Conservation (phyloP, 768 basidiomycete species). For the Hysterangium stoloniferum region DNA sequence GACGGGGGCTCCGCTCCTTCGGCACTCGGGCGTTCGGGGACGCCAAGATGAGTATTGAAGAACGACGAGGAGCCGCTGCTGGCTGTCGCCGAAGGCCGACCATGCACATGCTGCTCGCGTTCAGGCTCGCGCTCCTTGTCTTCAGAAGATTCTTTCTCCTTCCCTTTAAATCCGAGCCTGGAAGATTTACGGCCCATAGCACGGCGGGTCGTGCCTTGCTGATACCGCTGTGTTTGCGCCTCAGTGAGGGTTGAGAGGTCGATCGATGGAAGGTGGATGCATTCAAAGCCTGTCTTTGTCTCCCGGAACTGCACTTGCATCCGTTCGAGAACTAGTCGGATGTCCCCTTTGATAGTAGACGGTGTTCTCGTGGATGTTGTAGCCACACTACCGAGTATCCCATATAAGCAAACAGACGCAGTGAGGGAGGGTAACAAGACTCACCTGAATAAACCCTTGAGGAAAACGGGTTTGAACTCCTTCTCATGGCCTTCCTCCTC, state of each 20-base stretch:
- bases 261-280: conserved; percentile 91
- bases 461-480: conserved; percentile 88
- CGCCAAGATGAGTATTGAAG: conserved; percentile 58
- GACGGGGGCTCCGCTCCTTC: conserved; percentile 13
- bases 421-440: conserved; percentile 23
- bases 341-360: conserved; percentile 71
- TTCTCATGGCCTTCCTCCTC: conserved; percentile 49
- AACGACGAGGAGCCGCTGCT: conserved; percentile 79
- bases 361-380: conserved; percentile 92
- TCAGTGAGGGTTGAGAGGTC: conserved; percentile 70
- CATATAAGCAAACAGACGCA: conserved; percentile 6
- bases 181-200: conserved; percentile 67
- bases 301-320: conserved; percentile 95
- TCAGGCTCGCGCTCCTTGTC: conserved; percentile 21
- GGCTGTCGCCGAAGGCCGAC: conserved; percentile 39
- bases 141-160: conserved; percentile 34
- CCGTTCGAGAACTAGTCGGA: conserved; percentile 79
- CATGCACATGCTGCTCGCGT: conserved; percentile 41
- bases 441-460: conserved; percentile 93
- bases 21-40: conserved; percentile 25
- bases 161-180: conserved; percentile 63
- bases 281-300: conserved; percentile 88
- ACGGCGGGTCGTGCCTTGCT: conserved; percentile 40
- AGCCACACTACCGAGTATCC: conserved; percentile 53
- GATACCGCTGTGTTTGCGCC: conserved; percentile 21